Evolutionary conservation across 768 basidiomycete genomes (phyloP), one percentile per base, ranked within the genome.

Genomic region (Botryobasidium botryosum): DNA sequence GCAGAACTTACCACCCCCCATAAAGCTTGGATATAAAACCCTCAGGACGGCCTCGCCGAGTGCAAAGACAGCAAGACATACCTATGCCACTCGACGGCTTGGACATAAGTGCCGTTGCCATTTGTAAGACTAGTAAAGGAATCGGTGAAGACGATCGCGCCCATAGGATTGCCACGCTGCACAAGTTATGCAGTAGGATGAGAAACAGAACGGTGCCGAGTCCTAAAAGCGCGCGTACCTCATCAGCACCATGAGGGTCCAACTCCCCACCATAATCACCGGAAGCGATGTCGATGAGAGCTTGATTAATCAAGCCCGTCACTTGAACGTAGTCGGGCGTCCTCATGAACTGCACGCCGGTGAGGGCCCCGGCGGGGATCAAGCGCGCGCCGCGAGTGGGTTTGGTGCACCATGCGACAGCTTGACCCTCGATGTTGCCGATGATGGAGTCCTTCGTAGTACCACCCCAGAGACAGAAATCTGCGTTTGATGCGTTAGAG

Each of bases 271-370:
- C 84, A 27, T 54, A 70, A 53, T 87, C 84, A 10, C 56, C 59
- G 6, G 44, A 35, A 0, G 37, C 36, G 17, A 85, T 50, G 60
- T 79, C 67, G 50, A 87, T 59, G 37, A 55, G 49, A 2, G 61
- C 62, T 61, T 86, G 80, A 55, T 84, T 64, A 48, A 77, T 63
- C 59, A 67, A 73, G 6, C 79, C 84, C 32, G 67, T 66, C 47
- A 79, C 63, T 38, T 56, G 51, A 21, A 56, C 52, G 48, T 59
- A 58, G 41, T 55, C 67, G 1, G 70, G 66, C 0, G 77, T 77
- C 48, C 60, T 64, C 51, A 77, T 67, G 56, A 68, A 66, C 60
- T 85, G 81, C 0, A 80, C 64, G 44, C 79, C 82, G 2, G 58
- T 58, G 26, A 85, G 58, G 26, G 79, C 68, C 17, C 76, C 77